Evolutionary conservation across 768 basidiomycete genomes (phyloP), one percentile per base, ranked within the genome.

Genomic region (Aureoboletus auriporus): DNA sequence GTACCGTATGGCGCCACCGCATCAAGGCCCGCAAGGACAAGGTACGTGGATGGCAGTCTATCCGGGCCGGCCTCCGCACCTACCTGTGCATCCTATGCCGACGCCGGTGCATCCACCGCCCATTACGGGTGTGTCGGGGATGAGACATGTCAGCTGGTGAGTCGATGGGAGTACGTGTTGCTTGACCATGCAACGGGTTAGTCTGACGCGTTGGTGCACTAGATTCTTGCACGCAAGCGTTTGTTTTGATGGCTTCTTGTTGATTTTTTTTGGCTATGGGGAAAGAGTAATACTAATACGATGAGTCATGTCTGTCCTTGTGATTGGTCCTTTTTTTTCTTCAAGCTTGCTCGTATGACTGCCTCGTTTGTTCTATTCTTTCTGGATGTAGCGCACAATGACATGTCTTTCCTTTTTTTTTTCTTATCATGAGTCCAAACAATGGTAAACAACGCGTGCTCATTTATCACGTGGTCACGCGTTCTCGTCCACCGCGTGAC

Each of bases 81-180:
- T 55, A 6, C 52, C 58, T n/a, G n/a, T n/a, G 17, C 60, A 62
- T 39, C 44, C 60, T 9, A 36, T 62, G 16, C 47, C 57, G 5
- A 33, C 14, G 20, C 59, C 30, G 12, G 9, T 44, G 16, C 54
- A 59, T 30, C 33, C 50, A 27, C 9, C 50, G 8, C 41, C 57
- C 9, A 60, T 62, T 17, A 57, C 60, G n/a, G 58, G 60, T 11
- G 37, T 38, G 20, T 51, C 60, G 6, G 60, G 60, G 27, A 63
- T 62, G 60, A 46, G 61, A 42, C 60, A 62, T 26, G 61, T 50
- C 26, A 62, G 46, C 31, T 62, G 60, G 60, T 62, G 51, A 62
- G 39, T 10, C n/a, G 53, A 46, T 26, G 33, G 29, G 33, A 45
- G 58, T 46, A 12, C 26, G 55, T 54, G 6, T 38, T 40, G 5